Base-by-base conservation (phyloP, 2,329 filamentous ascomycete species). In the Grosmannia serpens region DNA sequence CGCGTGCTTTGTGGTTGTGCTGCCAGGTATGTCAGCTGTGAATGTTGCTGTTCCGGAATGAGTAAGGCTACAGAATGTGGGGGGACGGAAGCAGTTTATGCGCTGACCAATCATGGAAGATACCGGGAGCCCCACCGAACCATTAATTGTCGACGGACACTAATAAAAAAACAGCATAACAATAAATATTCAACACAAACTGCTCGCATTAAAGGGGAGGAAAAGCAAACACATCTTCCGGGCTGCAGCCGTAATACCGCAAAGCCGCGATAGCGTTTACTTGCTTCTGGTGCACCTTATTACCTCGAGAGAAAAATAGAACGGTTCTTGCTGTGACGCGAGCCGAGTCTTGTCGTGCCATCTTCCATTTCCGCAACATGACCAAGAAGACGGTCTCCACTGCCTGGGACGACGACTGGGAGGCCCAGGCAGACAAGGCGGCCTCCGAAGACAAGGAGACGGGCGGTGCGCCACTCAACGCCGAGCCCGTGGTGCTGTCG, bases 361-460 rank as follows among this genome's bases (percentile, higher is more conserved):
- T 17, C 35, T 38, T 15, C 3, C 35, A 17, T 38, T 22, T 15
- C 15, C 27, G 8, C 13, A 10, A 55, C 27, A 77, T 77, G 77
- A 66, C 68, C 64, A 75, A 75, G 73, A 77, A 65, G 53, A 5
- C 38, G 15, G 71, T 86, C 60, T 85, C 88, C 44, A 83, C 91
- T 70, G 91, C 90, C 24, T 96, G 92, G 92, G 90, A 92, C 38
- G 80, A 95, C 66, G 89, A 96, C 67, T 97, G 91, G 91, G 89
- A 92, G 70, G 74, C 76, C 7, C 81, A 87, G 68, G 89, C 88
- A 59, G 90, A 95, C 70, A 78, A 68, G 41, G 58, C 64, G 20
- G 63, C 64, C 62, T 73, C 73, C 57, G 47, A 58, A 15, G 53
- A 52, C 22, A 41, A 41, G 51, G 49, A 38, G 38, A 55, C 52